Evolutionary conservation across 2,329 filamentous ascomycete species (phyloP).

Genomic region (Pleurostoma richardsiae): DNA sequence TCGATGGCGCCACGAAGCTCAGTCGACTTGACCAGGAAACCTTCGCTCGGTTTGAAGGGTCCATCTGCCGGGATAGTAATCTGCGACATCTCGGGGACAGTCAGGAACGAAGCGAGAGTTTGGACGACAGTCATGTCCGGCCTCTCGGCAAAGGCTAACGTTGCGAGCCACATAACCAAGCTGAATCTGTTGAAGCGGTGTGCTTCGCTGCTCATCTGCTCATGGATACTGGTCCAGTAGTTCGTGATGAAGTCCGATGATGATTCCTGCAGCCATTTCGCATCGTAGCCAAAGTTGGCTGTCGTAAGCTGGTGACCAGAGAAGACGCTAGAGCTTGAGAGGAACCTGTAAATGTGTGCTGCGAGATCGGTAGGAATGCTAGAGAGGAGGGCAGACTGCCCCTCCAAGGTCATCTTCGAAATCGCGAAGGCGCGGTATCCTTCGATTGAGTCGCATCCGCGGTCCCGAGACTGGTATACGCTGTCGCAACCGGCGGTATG

Average conservation of each 20-base stretch:
- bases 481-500: conserved; percentile 5
- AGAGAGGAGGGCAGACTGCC: too few relatives aligned
- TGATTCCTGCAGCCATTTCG: conserved; percentile 1
- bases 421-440: background rate
- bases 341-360: too few relatives aligned
- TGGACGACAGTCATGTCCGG: conserved; percentile 8
- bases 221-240: too few relatives aligned
- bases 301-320: too few relatives aligned
- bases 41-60: background rate
- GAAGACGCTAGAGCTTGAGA: too few relatives aligned
- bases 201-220: background rate
- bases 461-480: conserved; percentile 7
- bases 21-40: background rate
- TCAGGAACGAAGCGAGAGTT: conserved; percentile 5
- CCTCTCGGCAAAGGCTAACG: conserved; percentile 9
- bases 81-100: conserved; percentile 1
- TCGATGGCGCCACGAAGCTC: background rate
- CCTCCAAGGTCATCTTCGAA: background rate
- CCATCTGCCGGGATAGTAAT: background rate
- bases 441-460: background rate
- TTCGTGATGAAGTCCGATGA: too few relatives aligned
- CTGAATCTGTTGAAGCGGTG: background rate
- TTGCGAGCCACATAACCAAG: conserved; percentile 13
- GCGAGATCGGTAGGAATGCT: too few relatives aligned
- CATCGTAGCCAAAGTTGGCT: background rate